A percentile compares a stretch with the other conserved stretches of the same genome.
Evolutionary conservation across 2,329 filamentous ascomycete genomes (phyloP).

Genomic region (Pyrenophora seminiperda): DNA sequence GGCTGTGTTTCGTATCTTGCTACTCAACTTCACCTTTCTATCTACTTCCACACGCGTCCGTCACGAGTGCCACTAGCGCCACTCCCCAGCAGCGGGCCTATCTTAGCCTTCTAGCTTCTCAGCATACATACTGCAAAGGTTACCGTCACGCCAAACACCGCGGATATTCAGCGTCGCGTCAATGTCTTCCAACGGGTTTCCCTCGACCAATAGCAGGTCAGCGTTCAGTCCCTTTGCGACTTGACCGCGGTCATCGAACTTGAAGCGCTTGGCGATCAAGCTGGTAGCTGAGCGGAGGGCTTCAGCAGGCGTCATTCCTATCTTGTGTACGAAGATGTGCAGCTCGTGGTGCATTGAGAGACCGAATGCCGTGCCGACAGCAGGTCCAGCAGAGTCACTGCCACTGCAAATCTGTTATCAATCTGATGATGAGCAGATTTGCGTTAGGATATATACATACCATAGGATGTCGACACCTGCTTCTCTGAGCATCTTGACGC

Average conservation of each 20-base stretch:
- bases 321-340: conserved; percentile 49
- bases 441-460: conserved; percentile 24
- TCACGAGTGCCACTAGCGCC: too few species aligned
- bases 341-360: conserved; percentile 53
- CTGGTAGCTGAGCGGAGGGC: conserved; percentile 51
- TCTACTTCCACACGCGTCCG: too few species aligned
- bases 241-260: conserved; percentile 50
- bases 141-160: conserved; percentile 53
- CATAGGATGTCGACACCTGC: conserved; percentile 51
- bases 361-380: conserved; percentile 53
- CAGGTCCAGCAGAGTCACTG: conserved; percentile 51
- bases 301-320: conserved; percentile 51
- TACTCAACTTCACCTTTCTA: too few species aligned
- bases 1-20: too few species aligned
- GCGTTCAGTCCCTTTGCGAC: conserved; percentile 49
- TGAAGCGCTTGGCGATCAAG: conserved; percentile 48
- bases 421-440: not conserved
- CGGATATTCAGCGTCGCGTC: conserved; percentile 49
- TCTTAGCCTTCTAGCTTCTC: conserved; percentile 16
- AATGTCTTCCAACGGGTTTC: conserved; percentile 51
- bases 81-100: not conserved
- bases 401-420: conserved; percentile 38
- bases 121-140: conserved; percentile 33
- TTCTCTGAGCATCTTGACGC: conserved; percentile 46
- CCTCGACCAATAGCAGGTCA: conserved; percentile 53